Evolutionary conservation across 1,284 basidiomycete species (phyloP).

Genomic region (Ustilago crameri): DNA sequence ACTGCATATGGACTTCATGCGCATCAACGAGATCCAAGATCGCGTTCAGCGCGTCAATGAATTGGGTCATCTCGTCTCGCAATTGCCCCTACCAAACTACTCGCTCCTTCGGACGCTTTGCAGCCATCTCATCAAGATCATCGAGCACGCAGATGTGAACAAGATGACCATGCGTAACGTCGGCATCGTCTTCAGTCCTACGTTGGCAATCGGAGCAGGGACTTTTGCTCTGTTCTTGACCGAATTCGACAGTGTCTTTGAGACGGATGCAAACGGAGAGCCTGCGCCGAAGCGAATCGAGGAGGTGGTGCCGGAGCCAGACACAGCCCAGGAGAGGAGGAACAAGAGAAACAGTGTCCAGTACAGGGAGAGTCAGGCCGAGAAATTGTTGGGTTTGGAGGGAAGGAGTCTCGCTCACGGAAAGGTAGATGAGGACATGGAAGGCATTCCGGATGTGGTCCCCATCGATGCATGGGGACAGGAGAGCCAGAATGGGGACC

Average conservation of each 20-base stretch:
- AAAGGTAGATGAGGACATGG: slow-evolving; percentile 36
- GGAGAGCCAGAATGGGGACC: not conserved
- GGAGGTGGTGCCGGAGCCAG: slow-evolving; percentile 28
- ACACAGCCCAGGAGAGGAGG: slow-evolving; percentile 10
- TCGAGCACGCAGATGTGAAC: slow-evolving; percentile 87
- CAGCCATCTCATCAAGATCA: slow-evolving; percentile 94
- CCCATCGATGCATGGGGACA: slow-evolving; percentile 18
- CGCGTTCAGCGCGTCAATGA: slow-evolving; percentile 87
- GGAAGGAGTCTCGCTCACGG: slow-evolving; percentile 35
- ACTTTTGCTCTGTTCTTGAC: slow-evolving; percentile 63
- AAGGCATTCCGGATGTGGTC: slow-evolving; percentile 28
- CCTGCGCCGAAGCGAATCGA: slow-evolving; percentile 49
- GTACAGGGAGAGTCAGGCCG: slow-evolving; percentile 45
- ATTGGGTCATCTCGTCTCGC: slow-evolving; percentile 83
- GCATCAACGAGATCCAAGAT: slow-evolving; percentile 78
- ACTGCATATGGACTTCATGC: slow-evolving; percentile 62
- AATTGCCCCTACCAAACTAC: slow-evolving; percentile 91
- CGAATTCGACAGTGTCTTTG: slow-evolving; percentile 61
- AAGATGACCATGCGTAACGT: slow-evolving; percentile 99
- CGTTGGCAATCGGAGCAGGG: slow-evolving; percentile 62
- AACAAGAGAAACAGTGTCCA: slow-evolving; percentile 49
- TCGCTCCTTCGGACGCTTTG: slow-evolving; percentile 89
- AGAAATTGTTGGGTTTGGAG: slow-evolving; percentile 48
- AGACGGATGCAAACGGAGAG: slow-evolving; percentile 57
- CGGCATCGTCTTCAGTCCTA: slow-evolving; percentile 81